Evolutionary conservation across 2,329 filamentous ascomycete genomes (phyloP), one percentile per base, ranked within the genome.

Genomic region (Colletotrichum siamense): DNA sequence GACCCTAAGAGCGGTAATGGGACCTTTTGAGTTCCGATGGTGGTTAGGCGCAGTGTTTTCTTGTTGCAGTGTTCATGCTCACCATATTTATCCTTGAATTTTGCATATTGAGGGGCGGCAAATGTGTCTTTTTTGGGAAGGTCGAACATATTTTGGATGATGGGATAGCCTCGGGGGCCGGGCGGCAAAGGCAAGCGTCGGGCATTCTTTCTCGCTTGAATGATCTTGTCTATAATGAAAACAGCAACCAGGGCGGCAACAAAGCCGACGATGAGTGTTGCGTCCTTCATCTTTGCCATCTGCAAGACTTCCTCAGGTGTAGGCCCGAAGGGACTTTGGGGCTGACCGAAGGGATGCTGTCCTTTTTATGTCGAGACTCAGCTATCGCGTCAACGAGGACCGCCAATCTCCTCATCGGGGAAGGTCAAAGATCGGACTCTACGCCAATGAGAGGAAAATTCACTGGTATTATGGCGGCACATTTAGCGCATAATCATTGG

Each of bases 111-210:
- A 55, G 81, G 73, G 75, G 78, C 82, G 24, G 84, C 83, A 4
- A 79, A 81, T 7, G 67, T 59, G 15, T 79, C 82, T 1, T 77
- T 69, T 2, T 82, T 79, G 1, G 88, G 88, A 22, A 89, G 78
- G 75, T 90, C 87, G 6, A 79, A 78, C 15, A 89, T 75, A 77
- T 90, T 90, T 6, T 88, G 88, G 8, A 90, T 57, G 4, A 90
- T 64, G 0, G 87, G 86, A 18, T 86, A 77, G 1, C 82, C 82
- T 15, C 71, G 81, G 78, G 79, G 84, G 66, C 78, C 82, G 59
- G 77, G 83, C 44, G 73, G 82, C 6, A 65, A 34, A 8, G 69
- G 69, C 13, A 65, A 39, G 15, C 18, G 28, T 16, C 3, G 5
- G 7, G 57, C 36, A 49, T 63, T 49, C 39, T 36, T 64, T 28